A percentile compares a stretch with the other conserved stretches of the same genome.
Conservation (phyloP, 371 early-diverging fungal species). For the Umbelopsis sp. region DNA sequence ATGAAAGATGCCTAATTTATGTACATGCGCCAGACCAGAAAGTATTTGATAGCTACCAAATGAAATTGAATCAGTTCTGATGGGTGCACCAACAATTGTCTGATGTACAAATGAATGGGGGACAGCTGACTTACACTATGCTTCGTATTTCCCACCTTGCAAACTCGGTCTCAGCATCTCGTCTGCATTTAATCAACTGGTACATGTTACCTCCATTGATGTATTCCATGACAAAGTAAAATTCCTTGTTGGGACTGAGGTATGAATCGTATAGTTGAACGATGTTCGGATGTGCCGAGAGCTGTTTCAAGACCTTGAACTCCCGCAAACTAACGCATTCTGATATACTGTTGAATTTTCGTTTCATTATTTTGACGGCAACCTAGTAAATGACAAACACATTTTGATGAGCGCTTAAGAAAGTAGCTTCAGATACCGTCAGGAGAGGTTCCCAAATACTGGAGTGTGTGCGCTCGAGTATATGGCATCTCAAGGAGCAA, state of each 20-base stretch:
- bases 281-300: constrained; percentile 80
- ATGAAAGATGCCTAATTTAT: constrained; percentile 89
- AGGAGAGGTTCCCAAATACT: too few relatives aligned
- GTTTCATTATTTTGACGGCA: constrained; percentile 95
- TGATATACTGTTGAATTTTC: constrained; percentile 76
- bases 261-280: constrained; percentile 82
- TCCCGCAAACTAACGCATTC: constrained; percentile 84
- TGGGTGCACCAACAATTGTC: background rate
- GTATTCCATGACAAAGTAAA: constrained; percentile 91
- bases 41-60: constrained; percentile 72
- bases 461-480: too few relatives aligned
- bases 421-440: too few relatives aligned
- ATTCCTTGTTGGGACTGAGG: constrained; percentile 72
- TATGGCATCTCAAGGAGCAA: too few relatives aligned
- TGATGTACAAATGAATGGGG: constrained; percentile 7
- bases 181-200: constrained; percentile 76
- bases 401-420: background rate
- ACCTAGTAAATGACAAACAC: constrained; percentile 58
- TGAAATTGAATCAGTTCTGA: background rate
- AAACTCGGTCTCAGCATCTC: constrained; percentile 37
- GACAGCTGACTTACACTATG: constrained; percentile 50
- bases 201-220: constrained; percentile 92
- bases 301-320: constrained; percentile 64
- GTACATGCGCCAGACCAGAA: constrained; percentile 85
- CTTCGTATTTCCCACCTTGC: constrained; percentile 15